Percentiles rank a stretch among this genome's conserved stretches.
phyloP scores from a whole-genome alignment of 305 asterid species.

The Plantago coronopus region DNA sequence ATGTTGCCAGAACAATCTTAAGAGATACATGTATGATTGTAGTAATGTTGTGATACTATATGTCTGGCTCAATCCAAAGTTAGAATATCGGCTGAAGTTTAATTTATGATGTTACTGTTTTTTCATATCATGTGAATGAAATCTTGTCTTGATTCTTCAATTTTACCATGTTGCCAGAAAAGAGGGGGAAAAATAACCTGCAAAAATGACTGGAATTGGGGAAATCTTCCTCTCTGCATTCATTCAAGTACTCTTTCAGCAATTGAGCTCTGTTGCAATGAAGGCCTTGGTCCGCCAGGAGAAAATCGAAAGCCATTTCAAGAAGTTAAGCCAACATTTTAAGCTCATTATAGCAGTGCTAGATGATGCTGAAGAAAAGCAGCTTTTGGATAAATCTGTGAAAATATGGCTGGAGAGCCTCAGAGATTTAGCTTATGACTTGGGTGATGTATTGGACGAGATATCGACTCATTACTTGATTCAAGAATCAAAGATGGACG shows the following conservation, averaged over 20 bases:
- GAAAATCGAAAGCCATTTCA: conserved; percentile 8
- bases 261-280: conserved; percentile 7
- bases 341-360: conserved; percentile 21
- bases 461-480: conserved; percentile 37
- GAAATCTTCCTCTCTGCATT: conserved; percentile 13
- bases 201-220: conserved; percentile 1
- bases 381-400: conserved; percentile 34
- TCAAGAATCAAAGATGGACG: conserved; percentile 15
- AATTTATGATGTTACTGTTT: no score
- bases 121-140: no score
- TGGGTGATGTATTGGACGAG: conserved; percentile 42
- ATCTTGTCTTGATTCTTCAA: conserved; percentile 1
- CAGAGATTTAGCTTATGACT: conserved; percentile 35
- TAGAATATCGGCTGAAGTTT: no score
- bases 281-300: conserved; percentile 12
- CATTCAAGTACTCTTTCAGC: conserved; percentile 11
- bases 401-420: conserved; percentile 36
- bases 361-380: conserved; percentile 58
- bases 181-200: neutral
- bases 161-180: neutral
- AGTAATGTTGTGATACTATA: no score
- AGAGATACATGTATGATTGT: no score
- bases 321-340: neutral
- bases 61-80: no score
- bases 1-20: no score